These are phyloP conservation scores for Hansenula sp. DNA, from an alignment of 1,139 yeast species.

Conservation along the genomic window DNA sequence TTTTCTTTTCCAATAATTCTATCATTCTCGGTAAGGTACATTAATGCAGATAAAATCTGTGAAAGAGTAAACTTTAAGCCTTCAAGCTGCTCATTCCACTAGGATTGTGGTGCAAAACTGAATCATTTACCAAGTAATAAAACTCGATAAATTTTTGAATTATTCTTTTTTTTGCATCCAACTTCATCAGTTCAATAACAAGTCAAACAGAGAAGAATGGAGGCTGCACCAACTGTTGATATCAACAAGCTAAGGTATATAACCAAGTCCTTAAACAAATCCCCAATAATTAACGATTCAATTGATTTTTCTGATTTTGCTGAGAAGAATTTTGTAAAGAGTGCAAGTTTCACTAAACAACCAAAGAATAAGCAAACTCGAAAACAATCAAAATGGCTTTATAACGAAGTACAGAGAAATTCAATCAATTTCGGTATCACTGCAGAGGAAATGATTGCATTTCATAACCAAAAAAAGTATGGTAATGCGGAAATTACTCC, in stretches of 20 bases:
- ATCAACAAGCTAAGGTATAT: slow-evolving; percentile 8
- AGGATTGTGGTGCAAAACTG: too few species aligned
- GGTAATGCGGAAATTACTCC: too few species aligned
- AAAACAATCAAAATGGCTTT: slow-evolving; percentile 8
- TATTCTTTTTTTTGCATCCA: too few species aligned
- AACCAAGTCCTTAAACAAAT: not conserved
- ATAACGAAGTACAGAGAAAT: slow-evolving; percentile 13
- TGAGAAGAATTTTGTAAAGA: slow-evolving; percentile 6
- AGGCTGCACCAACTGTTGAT: slow-evolving; percentile 4
- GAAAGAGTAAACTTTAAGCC: not conserved
- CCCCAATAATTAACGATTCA: not conserved
- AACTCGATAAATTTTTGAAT: not conserved
- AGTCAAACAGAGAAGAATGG: not conserved
- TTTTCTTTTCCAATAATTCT: too few species aligned
- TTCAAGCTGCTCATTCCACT: too few species aligned
- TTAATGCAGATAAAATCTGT: not conserved
- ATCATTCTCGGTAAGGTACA: too few species aligned
- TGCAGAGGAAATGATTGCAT: slow-evolving; percentile 11
- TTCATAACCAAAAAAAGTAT: slow-evolving; percentile 3
- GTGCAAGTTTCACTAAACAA: not conserved
- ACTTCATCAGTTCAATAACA: too few species aligned
- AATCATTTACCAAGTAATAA: too few species aligned
- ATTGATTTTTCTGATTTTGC: slow-evolving; percentile 15
- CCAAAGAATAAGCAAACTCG: not conserved
- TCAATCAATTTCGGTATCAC: slow-evolving; percentile 16